Evolutionary conservation across 352 stramenopile genomes (phyloP).

Genomic region (Phytophthora boehmeriae): DNA sequence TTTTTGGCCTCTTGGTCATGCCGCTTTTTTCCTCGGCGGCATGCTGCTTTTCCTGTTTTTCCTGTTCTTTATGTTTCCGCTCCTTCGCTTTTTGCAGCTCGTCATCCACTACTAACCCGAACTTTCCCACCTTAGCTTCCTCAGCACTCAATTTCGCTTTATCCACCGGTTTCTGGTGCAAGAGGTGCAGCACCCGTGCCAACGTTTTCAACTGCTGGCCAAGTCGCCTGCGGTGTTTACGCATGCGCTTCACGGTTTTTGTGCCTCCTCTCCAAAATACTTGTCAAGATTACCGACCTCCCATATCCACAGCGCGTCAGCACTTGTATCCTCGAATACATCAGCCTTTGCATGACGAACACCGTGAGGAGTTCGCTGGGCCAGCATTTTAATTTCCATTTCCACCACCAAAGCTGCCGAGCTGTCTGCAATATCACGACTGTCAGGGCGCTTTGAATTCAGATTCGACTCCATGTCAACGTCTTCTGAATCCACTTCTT

Average conservation of each 20-base stretch:
- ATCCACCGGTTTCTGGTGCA: conserved; percentile 72
- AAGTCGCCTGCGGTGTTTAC: conserved; percentile 80
- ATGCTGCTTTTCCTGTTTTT: conserved; percentile 66
- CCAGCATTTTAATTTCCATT: conserved; percentile 90
- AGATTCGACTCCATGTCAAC: conserved; percentile 7
- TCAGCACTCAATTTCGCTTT: conserved; percentile 82
- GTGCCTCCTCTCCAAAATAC: conserved; percentile 68
- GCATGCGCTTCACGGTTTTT: conserved; percentile 83
- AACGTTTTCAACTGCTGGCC: conserved; percentile 77
- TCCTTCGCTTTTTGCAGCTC: conserved; percentile 69
- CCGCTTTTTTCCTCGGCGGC: conserved; percentile 58
- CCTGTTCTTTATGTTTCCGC: conserved; percentile 60
- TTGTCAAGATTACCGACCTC: conserved; percentile 80
- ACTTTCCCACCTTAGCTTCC: conserved; percentile 83
- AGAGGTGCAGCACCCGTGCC: conserved; percentile 63
- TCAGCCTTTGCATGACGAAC: conserved; percentile 71
- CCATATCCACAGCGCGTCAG: conserved; percentile 83
- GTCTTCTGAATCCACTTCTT: conserved; percentile 14
- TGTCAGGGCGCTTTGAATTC: conserved; percentile 4
- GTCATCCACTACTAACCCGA: conserved; percentile 63
- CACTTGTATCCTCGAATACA: conserved; percentile 80
- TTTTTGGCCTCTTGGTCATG: conserved; percentile 65
- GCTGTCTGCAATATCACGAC: conserved; percentile 18
- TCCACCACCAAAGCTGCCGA: conserved; percentile 51
- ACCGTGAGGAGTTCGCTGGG: conserved; percentile 75